Evolutionary conservation across 163 green algal genomes (phyloP).

Genomic region (Volvox carteri): DNA sequence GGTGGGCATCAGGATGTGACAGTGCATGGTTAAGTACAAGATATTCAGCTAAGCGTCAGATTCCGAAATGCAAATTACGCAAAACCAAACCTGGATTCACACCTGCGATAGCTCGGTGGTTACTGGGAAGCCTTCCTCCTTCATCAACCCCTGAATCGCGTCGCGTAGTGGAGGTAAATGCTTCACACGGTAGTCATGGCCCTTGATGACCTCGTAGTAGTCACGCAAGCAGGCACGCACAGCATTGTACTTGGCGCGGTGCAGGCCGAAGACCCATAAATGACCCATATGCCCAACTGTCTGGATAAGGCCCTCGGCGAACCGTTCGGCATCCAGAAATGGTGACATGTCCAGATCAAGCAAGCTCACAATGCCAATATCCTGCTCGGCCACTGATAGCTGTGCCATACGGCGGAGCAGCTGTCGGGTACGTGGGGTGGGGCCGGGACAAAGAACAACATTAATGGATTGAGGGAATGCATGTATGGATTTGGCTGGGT

Average conservation of each 20-base stretch:
- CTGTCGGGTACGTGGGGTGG: background rate
- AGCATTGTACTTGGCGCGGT: background rate
- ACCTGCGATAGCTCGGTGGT: background rate
- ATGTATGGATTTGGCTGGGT: background rate
- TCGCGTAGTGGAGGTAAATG: conserved; percentile 1
- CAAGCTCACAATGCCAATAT: conserved; percentile 3
- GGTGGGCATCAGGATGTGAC: too few species aligned
- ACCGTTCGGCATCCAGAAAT: background rate
- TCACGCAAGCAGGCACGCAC: background rate
- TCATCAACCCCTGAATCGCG: background rate
- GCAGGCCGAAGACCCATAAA: conserved; percentile 17
- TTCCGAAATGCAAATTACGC: too few species aligned
- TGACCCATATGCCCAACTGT: background rate
- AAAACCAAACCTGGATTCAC: too few species aligned
- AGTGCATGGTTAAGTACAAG: too few species aligned
- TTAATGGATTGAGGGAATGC: background rate
- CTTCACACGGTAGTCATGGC: background rate
- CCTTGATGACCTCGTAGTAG: conserved; percentile 40
- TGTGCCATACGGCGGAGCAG: background rate
- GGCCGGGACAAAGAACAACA: background rate
- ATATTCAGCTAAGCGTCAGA: too few species aligned
- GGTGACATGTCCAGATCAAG: background rate
- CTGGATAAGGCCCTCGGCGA: background rate
- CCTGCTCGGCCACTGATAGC: background rate
- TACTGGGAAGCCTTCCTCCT: background rate